Conservation (phyloP, 768 basidiomycete species). For the Mycena vitilis region DNA sequence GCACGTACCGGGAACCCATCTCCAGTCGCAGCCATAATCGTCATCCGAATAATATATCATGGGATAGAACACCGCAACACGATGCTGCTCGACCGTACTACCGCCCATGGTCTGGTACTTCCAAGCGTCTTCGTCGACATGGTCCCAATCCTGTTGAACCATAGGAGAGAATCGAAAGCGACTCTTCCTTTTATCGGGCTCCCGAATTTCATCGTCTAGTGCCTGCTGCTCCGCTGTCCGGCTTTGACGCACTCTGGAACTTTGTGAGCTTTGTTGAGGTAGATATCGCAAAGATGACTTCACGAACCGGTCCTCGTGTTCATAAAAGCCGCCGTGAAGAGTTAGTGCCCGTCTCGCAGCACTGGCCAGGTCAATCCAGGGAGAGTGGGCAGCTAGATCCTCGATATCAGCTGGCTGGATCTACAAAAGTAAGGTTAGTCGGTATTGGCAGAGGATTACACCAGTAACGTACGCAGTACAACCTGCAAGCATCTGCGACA, state of each 20-base stretch:
- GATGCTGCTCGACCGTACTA: not conserved
- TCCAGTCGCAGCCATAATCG: slow-evolving; percentile 10
- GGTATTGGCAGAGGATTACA: too few species aligned
- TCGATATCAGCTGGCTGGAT: slow-evolving; percentile 4
- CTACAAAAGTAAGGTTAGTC: not conserved
- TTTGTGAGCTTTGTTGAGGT: not conserved
- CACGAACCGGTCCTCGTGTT: not conserved
- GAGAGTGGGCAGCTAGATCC: slow-evolving; percentile 4
- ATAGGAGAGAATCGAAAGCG: not conserved
- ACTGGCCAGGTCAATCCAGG: slow-evolving; percentile 15
- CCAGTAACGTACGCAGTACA: slow-evolving; percentile 16
- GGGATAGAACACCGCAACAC: slow-evolving; percentile 23
- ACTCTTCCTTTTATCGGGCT: not conserved
- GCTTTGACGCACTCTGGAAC: not conserved
- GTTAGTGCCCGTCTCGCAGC: slow-evolving; percentile 17
- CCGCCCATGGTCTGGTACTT: not conserved
- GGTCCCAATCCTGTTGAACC: not conserved
- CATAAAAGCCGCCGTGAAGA: slow-evolving; percentile 21
- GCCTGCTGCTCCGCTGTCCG: not conserved
- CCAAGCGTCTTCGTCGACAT: not conserved
- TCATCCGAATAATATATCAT: not conserved
- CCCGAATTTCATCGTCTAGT: not conserved
- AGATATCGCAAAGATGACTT: too few species aligned
- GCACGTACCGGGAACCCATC: slow-evolving; percentile 13
- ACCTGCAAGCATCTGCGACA: slow-evolving; percentile 23